Base-by-base conservation (phyloP, 176 grass and related monocot genomes). In the Raddia guianensis region DNA sequence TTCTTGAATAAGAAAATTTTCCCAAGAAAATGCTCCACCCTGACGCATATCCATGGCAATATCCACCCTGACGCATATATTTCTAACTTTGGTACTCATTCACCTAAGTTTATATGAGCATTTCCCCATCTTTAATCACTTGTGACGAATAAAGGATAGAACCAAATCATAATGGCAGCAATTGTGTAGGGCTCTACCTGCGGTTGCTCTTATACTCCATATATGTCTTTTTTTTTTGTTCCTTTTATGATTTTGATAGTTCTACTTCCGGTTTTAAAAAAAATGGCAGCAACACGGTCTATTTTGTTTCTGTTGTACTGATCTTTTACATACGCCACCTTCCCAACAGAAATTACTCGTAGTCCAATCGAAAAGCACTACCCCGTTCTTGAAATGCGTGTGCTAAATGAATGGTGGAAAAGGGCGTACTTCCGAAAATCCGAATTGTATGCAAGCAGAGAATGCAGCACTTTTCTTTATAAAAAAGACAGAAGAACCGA, bases 81-180 rank as follows among this genome's bases (percentile, higher is more conserved):
- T 46, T 80, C 51, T 53, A 80, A 58, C 49, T 80, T 45, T 37
- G 63, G 50, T 33, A 58, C 49, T 69, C 18, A 69, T 45, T 32
- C 43, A 58, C 57, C 65, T 35, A 47, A 50, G 47, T 69, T 61
- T 42, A 81, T 48, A 20, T 49, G 53, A 33, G 21, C 8, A 61
- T 49, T 45, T 60, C 53, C 60, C 47, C 70, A 70, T 70, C 8
- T 34, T 46, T 42, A 13, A 33, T 80, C 19, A 69, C n/a, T 42
- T 71, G 40, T 59, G 49, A 20, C 48, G 66, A 54, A 60, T 48
- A 40, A 67, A 79, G 49, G 3, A 56, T 68, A 79, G 35, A 32
- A 63, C 42, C 19, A 63, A n/a, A 76, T 76, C 49, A 21, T n/a
- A 16, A 59, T 10, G 73, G 42, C 33, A 27, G 35, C n/a, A 55